Evolutionary conservation across 176 grass and related monocot genomes (phyloP), one percentile per base, ranked within the genome.

Genomic region (Cymbopogon citratus): DNA sequence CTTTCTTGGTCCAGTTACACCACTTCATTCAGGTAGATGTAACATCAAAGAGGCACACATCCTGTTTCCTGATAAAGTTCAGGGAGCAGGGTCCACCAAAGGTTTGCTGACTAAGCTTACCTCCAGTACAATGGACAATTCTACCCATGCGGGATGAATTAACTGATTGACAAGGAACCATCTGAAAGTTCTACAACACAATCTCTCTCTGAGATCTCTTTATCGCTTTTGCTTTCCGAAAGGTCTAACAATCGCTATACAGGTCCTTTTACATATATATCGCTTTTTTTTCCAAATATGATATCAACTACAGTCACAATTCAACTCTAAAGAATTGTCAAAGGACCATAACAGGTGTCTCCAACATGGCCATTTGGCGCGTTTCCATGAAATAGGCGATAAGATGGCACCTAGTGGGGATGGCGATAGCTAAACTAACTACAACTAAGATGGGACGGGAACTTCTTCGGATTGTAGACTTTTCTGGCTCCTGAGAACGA

Each of bases 391-490:
- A 80, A 69, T 63, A 51, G 34, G 54, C 33, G 46, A 77, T 73
- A 87, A 44, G n/a, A 79, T n/a, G 67, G 16, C 45, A 13, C 34
- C 41, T 13, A 84, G 16, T 43, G 73, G 46, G 46, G 36, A 75
- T 48, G 10, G 62, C 66, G 36, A 21, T 79, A 78, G 39, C 19
- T 66, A 74, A 78, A 29, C 25, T 57, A 79, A 29, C 65, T 71
- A 70, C 19, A 63, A 26, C 77, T 83, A 69, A 56, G 82, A 88
- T 16, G 84, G 75, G 49, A 90, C 78, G 33, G 75, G 81, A 63
- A 87, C 77, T 84, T 92, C 77, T 84, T 91, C 84, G 1, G 80
- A 35, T 52, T 62, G 76, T 45, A 84, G 54, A 25, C 65, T 91
- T 84, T 78, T 81, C 69, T 83, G 71, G 57, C 54, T 83, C 81